Evolutionary conservation across 2,329 filamentous ascomycete genomes (phyloP).

Genomic region (Lecanicillium sp.): DNA sequence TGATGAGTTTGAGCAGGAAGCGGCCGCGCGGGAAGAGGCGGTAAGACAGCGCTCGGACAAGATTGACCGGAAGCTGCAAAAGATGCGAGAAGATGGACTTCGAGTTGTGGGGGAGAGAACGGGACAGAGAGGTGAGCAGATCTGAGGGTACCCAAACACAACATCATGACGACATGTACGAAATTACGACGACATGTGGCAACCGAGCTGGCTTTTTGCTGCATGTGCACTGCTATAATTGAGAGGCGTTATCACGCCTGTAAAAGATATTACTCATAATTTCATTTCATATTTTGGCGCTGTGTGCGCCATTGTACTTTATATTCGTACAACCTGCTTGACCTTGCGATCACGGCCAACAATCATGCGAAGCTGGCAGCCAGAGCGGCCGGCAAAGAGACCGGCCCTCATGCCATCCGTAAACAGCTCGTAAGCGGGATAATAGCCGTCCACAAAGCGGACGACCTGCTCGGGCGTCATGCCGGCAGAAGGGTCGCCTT

Average conservation of each 20-base stretch:
- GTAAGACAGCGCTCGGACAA: conserved; percentile 44
- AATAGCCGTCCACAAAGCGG: conserved; percentile 63
- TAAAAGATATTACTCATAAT: no score
- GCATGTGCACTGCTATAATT: neutral
- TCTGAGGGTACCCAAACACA: conserved; percentile 1
- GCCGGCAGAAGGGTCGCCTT: conserved; percentile 50
- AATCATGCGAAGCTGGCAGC: conserved; percentile 53
- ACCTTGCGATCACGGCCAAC: conserved; percentile 55
- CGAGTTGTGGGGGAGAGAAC: conserved; percentile 43
- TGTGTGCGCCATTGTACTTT: no score
- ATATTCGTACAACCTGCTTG: conserved; percentile 45
- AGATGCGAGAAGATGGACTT: conserved; percentile 49
- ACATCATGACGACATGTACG: neutral
- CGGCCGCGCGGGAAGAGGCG: conserved; percentile 45
- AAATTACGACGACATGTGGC: neutral
- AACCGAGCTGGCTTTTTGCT: neutral
- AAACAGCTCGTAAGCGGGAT: conserved; percentile 66
- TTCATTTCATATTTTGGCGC: no score
- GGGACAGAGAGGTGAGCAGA: no score
- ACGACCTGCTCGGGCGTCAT: conserved; percentile 79
- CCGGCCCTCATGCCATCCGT: conserved; percentile 51
- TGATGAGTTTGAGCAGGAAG: conserved; percentile 45
- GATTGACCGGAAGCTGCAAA: conserved; percentile 47
- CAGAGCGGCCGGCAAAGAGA: conserved; percentile 41
- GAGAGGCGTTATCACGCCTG: neutral